Evolutionary conservation across 805 yeast species (phyloP).

Genomic region (Saccharomycopsis javanensis): DNA sequence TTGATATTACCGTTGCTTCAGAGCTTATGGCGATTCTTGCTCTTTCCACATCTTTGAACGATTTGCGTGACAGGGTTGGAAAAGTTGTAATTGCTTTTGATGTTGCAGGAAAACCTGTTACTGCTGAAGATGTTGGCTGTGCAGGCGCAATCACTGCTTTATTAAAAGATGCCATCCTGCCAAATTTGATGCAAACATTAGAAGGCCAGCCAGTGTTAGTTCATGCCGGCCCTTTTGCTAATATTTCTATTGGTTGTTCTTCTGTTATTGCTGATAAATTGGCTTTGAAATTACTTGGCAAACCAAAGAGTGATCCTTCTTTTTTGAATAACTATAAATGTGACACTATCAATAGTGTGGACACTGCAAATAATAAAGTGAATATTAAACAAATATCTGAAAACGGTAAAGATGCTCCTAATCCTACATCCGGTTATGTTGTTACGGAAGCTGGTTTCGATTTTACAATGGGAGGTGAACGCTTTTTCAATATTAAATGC

Average conservation of each 20-base stretch:
- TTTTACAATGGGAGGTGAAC: constrained; percentile 98
- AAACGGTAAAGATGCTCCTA: constrained; percentile 3
- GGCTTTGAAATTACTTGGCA: constrained; percentile 83
- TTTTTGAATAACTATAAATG: constrained; percentile 26
- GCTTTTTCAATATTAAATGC: constrained; percentile 92
- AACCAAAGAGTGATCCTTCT: constrained; percentile 30
- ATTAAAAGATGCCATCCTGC: constrained; percentile 92
- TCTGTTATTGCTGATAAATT: constrained; percentile 89
- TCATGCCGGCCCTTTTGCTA: constrained; percentile 98
- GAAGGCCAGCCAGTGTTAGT: constrained; percentile 97
- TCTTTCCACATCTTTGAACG: constrained; percentile 63
- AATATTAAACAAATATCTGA: not conserved
- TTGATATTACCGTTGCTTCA: constrained; percentile 93
- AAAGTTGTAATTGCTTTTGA: constrained; percentile 82
- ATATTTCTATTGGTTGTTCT: constrained; percentile 93
- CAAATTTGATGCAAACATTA: constrained; percentile 92
- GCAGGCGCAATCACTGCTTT: constrained; percentile 95
- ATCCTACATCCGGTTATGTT: constrained; percentile 65
- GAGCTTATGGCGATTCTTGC: constrained; percentile 96
- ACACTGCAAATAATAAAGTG: not conserved
- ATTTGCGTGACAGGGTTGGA: constrained; percentile 83
- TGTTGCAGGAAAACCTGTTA: constrained; percentile 65
- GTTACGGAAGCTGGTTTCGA: constrained; percentile 98
- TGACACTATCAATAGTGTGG: constrained; percentile 14
- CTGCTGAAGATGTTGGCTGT: constrained; percentile 90